Base-by-base conservation (phyloP, 2,329 filamentous ascomycete genomes). In the Alternaria ventricosa region DNA sequence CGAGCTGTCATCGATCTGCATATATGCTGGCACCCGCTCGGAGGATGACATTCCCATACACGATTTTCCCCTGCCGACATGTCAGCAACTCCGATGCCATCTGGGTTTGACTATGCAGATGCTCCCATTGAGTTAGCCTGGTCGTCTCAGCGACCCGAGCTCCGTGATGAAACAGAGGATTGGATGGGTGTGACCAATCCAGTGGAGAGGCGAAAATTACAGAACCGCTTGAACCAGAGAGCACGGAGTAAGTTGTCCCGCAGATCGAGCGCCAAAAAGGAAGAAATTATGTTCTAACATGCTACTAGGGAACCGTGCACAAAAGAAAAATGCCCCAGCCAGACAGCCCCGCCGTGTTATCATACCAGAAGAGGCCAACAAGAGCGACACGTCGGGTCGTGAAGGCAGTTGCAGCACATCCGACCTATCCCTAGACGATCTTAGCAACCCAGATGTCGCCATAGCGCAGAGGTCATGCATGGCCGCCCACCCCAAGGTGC, bases 211-310 rank as follows among this genome's bases (percentile, higher is more conserved):
- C 65, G 66, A 41, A 71, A 65, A 44, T 23, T 72, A 36, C 67
- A 71, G 44, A 72, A 72, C 47, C 60, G 70, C 13, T 36, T 71
- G 22, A 72, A 71, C 44, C 66, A 72, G 20, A 58, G 70, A 56
- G 58, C 64, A 22, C 60, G 62, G 25, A 65, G 64, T 65, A 18
- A 57, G 61, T 68, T 22, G 13, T 13, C 12, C 2, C 23, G 7
- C 3, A 13, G 11, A 33, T 36, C 7, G 13, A 11, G 0, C 1
- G n/a, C 15, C 45, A 41, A 12, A 10, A 13, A 41, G 5, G 2
- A 57, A 57, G 4, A 15, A 23, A 51, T 4, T 4, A 9, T 3
- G 15, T 7, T 15, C 44, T 61, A 12, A 43, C 25, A 15, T 15
- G 20, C n/a, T 9, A 13, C 12, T 25, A 33, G 57, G 57, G 13